phyloP scores from a whole-genome alignment of 2,329 filamentous ascomycete species.

The Phaeosphaeriaceae sp. region DNA sequence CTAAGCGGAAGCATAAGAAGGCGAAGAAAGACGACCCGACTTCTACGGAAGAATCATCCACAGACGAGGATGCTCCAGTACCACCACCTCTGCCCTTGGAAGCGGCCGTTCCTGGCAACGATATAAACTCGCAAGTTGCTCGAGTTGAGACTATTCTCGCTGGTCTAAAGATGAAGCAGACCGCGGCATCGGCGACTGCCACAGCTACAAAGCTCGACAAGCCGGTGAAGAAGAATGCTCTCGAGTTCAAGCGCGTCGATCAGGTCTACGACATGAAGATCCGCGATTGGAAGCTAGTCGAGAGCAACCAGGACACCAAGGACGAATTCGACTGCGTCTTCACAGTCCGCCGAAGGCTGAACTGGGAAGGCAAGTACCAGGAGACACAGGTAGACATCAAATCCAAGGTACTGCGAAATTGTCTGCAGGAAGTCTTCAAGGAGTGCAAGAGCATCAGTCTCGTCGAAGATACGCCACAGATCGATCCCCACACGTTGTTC shows the following conservation, averaged over 20 bases:
- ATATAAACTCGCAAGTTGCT: conserved; percentile 22
- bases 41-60: conserved; percentile 14
- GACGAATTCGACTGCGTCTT: conserved; percentile 79
- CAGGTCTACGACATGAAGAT: conserved; percentile 61
- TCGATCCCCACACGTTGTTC: conserved; percentile 58
- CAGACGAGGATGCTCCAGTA: conserved; percentile 14
- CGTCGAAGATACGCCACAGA: conserved; percentile 78
- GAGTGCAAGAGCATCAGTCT: conserved; percentile 80
- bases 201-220: conserved; percentile 22
- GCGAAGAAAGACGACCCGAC: conserved; percentile 11
- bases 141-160: conserved; percentile 20
- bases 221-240: conserved; percentile 47
- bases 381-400: conserved; percentile 83
- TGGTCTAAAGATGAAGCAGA: conserved; percentile 25
- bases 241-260: conserved; percentile 75
- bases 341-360: conserved; percentile 81
- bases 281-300: conserved; percentile 70
- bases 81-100: conserved; percentile 8
- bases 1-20: conserved; percentile 28
- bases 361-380: conserved; percentile 83
- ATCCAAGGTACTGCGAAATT: conserved; percentile 78
- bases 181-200: conserved; percentile 16
- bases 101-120: conserved; percentile 13
- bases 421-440: conserved; percentile 75
- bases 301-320: conserved; percentile 70